Evolutionary conservation across 305 asterid genomes (phyloP), one percentile per base, ranked within the genome.

Genomic region (Stenogyne calaminthoides): DNA sequence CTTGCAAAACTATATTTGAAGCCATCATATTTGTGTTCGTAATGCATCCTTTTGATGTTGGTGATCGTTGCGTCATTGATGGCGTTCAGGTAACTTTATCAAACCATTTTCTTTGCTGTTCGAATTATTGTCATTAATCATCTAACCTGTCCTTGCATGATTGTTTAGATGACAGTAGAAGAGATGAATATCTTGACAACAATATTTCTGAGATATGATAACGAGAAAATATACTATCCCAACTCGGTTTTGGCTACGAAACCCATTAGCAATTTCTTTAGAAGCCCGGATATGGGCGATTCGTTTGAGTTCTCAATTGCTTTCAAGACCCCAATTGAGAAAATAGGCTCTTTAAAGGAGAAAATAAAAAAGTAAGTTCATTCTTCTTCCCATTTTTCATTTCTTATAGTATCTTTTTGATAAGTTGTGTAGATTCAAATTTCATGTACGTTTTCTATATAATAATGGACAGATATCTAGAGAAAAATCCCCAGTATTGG

Each of bases 221-320:
- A 92, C 3, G 88, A 79, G 70, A 90, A 89, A 49, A 79, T 90
- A 62, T 92, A 77, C 71, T 90, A 88, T 74, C 98, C 96, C 10
- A 93, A 89, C 77, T 85, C 90, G 4, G 92, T 93, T 60, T 80
- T 92, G 81, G 88, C 98, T 7, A 76, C 90, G 47, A 92, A 92
- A 80, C 87, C 98, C 12, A 86, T 90, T 12, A 84, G 95, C 89
- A 93, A 90, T 79, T 90, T 84, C 88, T 87, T 88, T 67, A 81
- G 98, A 78, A 92, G 98, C 84, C 98, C 96, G 0, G 93, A 92
- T 76, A 90, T 92, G 98, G 85, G 96, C 5, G 98, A 92, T 71
- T 40, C 81, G 3, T 46, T 92, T 11, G 93, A 89, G 69, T 92
- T 92, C 85, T 87, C 85, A 56, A 80, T 92, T 52, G 96, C 88